These are phyloP conservation scores for Diplodia intermedia DNA, from an alignment of 2,329 filamentous ascomycete species.

Conservation along the genomic window DNA sequence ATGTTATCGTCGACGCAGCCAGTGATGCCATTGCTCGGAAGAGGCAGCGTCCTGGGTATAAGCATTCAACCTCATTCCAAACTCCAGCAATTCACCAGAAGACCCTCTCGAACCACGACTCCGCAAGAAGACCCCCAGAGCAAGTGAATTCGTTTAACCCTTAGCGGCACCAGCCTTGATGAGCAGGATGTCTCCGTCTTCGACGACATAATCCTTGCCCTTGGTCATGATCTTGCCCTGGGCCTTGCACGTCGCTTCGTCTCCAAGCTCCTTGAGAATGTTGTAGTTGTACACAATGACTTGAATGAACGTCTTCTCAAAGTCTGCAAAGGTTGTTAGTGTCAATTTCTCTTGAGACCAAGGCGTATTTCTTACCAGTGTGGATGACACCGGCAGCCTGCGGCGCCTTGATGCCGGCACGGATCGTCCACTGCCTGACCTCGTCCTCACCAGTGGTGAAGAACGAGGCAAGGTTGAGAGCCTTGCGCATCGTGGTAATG, in stretches of 20 bases:
- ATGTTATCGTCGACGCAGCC: conserved; percentile 24
- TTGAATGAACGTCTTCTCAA: conserved; percentile 99
- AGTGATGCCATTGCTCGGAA: conserved; percentile 30
- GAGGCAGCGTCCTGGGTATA: conserved; percentile 33
- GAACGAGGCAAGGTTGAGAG: conserved; percentile 88
- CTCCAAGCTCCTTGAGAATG: conserved; percentile 81
- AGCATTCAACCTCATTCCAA: conserved; percentile 25
- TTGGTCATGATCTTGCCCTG: conserved; percentile 98
- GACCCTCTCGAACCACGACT: conserved; percentile 26
- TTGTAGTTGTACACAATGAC: conserved; percentile 90
- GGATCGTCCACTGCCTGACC: conserved; percentile 97
- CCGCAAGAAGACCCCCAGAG: conserved; percentile 16
- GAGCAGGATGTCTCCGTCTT: conserved; percentile 81
- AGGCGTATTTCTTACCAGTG: conserved; percentile 56
- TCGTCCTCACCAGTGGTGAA: conserved; percentile 97
- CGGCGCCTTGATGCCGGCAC: conserved; percentile 95
- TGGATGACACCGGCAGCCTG: conserved; percentile 98
- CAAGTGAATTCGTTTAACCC: conserved; percentile 53
- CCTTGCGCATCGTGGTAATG: conserved; percentile 90
- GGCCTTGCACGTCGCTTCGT: conserved; percentile 86
- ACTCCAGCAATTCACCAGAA: conserved; percentile 21
- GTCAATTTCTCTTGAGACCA: conserved; percentile 22
- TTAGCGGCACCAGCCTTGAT: conserved; percentile 91
- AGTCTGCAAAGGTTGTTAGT: conserved; percentile 63
- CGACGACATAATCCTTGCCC: conserved; percentile 93